Percentiles rank a stretch among this genome's conserved stretches.
phyloP scores from a whole-genome alignment of 768 basidiomycete genomes.

The Kwoniella mangroviensis region DNA sequence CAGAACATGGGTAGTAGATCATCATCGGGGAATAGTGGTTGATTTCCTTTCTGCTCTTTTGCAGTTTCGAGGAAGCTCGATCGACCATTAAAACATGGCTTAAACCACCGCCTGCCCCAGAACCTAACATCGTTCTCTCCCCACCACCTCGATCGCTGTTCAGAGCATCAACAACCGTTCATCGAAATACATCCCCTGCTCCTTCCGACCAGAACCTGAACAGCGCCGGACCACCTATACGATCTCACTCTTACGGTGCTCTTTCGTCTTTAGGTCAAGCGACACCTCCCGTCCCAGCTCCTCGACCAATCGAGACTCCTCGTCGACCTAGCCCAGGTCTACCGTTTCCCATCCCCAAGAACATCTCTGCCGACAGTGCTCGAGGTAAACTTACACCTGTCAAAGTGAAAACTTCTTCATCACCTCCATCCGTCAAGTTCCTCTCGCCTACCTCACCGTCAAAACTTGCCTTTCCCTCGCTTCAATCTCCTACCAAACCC shows the following conservation, averaged over 20 bases:
- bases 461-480: constrained; percentile 36
- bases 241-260: constrained; percentile 38
- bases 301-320: constrained; percentile 5
- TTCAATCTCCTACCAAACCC: constrained; percentile 42
- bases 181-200: constrained; percentile 13
- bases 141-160: constrained; percentile 28
- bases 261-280: constrained; percentile 24
- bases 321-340: constrained; percentile 9
- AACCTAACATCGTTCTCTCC: constrained; percentile 21
- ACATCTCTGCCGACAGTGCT: background rate
- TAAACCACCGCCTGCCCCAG: constrained; percentile 33
- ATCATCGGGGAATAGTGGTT: no score
- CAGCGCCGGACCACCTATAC: constrained; percentile 18
- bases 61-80: constrained; percentile 41
- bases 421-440: constrained; percentile 28
- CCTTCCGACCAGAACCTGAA: constrained; percentile 9
- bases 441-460: constrained; percentile 35
- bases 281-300: constrained; percentile 14
- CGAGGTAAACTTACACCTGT: constrained; percentile 5
- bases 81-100: constrained; percentile 37
- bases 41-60: no score
- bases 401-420: constrained; percentile 18
- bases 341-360: constrained; percentile 8
- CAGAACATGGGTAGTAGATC: background rate
- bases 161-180: constrained; percentile 16